These are phyloP conservation scores for Ceratobasidium sp. DNA, from an alignment of 1,284 basidiomycete species.

Conservation along the genomic window DNA sequence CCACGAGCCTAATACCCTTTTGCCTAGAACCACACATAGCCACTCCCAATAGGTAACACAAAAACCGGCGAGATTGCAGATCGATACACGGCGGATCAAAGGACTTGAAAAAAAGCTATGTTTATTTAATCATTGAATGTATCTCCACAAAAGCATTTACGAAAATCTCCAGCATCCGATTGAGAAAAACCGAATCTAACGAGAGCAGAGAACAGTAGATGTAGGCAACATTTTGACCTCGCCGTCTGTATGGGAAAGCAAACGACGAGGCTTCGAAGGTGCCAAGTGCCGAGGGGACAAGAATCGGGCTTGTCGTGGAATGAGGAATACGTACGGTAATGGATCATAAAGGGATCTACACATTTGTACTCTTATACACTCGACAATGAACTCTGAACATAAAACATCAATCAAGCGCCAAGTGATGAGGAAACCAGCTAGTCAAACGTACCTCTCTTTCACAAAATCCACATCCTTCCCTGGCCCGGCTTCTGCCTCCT, in stretches of 20 bases:
- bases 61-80: neutral
- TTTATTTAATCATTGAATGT: neutral
- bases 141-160: constrained; percentile 6
- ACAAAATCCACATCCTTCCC: constrained; percentile 57
- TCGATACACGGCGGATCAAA: neutral
- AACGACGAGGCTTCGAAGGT: constrained; percentile 38
- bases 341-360: neutral
- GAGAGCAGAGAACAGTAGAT: constrained; percentile 13
- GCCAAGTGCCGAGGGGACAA: neutral
- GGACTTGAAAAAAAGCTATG: neutral
- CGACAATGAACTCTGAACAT: constrained; percentile 58
- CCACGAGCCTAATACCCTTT: neutral
- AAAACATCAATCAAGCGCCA: neutral
- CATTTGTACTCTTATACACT: constrained; percentile 49
- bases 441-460: constrained; percentile 57
- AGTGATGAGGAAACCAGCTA: constrained; percentile 40
- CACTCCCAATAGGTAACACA: neutral
- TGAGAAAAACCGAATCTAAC: neutral
- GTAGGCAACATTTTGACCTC: constrained; percentile 35
- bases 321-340: neutral
- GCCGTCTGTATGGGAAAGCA: neutral
- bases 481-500: constrained; percentile 54
- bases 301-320: neutral
- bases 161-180: neutral
- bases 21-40: neutral